These are phyloP conservation scores for Komagataella kurtzmanii DNA, from an alignment of 805 yeast genomes.

Conservation along the genomic window DNA sequence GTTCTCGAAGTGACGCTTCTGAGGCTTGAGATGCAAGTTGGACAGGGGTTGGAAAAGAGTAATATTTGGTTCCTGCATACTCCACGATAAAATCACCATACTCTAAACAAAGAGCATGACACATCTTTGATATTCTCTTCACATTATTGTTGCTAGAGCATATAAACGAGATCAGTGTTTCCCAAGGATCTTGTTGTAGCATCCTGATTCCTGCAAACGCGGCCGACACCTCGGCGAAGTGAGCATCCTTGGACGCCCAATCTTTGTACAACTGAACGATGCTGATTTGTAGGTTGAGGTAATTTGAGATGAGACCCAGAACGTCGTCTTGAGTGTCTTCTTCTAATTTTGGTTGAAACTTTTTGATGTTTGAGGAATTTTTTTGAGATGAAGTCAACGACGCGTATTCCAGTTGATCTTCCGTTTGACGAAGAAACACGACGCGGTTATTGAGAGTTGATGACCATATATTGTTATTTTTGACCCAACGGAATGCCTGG, in stretches of 20 bases:
- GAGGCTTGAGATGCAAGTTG: conserved; percentile 23
- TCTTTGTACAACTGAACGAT: conserved; percentile 36
- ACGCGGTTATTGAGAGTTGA: conserved; percentile 48
- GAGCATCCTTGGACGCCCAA: conserved; percentile 49
- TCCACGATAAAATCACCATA: conserved; percentile 53
- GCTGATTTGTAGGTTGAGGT: conserved; percentile 54
- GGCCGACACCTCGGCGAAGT: conserved; percentile 23
- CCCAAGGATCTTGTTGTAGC: conserved; percentile 95
- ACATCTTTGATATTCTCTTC: conserved; percentile 86
- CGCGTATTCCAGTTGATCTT: conserved; percentile 35
- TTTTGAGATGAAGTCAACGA: conserved; percentile 18
- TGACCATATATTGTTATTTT: conserved; percentile 43
- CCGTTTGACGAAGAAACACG: conserved; percentile 52
- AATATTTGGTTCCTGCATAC: conserved; percentile 41
- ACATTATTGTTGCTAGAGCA: conserved; percentile 96
- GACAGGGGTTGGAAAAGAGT: conserved; percentile 63
- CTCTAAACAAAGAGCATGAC: conserved; percentile 57
- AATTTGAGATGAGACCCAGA: conserved; percentile 36
- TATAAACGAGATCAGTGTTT: conserved; percentile 76
- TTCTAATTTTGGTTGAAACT: conserved; percentile 8
- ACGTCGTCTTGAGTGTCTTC: conserved; percentile 15
- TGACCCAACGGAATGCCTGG: conserved; percentile 74
- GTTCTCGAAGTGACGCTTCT: conserved; percentile 23
- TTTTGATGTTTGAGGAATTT: background rate
- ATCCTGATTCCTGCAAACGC: conserved; percentile 65